These are phyloP conservation scores for Dactylella cylindrospora DNA, from an alignment of 2,329 filamentous ascomycete genomes.

Conservation along the genomic window DNA sequence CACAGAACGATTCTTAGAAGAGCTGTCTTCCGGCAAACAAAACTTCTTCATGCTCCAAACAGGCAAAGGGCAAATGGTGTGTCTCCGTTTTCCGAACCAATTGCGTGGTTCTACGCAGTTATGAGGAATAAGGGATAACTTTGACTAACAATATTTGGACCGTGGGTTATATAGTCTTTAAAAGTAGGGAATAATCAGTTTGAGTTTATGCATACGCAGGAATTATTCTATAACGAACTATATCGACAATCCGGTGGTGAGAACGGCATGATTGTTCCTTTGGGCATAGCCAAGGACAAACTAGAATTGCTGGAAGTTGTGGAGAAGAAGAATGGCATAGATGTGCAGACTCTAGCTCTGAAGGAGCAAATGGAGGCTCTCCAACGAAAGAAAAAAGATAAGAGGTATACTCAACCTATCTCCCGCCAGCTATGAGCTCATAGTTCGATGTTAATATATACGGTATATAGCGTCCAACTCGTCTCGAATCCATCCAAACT, in stretches of 20 bases:
- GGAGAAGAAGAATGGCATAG: conserved; percentile 28
- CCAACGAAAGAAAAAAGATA: conserved; percentile 41
- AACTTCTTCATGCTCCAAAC: conserved; percentile 40
- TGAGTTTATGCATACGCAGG: conserved; percentile 37
- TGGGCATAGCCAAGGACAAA: conserved; percentile 40
- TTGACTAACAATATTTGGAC: conserved; percentile 35
- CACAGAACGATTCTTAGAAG: conserved; percentile 41
- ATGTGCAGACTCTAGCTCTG: conserved; percentile 31
- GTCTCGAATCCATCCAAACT: conserved; percentile 43
- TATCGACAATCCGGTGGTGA: conserved; percentile 35
- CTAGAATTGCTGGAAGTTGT: conserved; percentile 40
- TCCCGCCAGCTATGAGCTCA: neutral
- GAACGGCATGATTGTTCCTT: conserved; percentile 14
- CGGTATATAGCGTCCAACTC: conserved; percentile 36
- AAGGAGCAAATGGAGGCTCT: conserved; percentile 41
- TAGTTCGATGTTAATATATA: conserved; percentile 16
- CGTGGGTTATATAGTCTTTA: conserved; percentile 33
- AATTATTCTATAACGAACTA: conserved; percentile 40
- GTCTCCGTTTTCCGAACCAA: conserved; percentile 42
- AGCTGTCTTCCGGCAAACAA: conserved; percentile 35
- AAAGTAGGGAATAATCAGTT: conserved; percentile 43
- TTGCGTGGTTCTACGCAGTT: conserved; percentile 36
- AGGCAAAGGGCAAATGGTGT: conserved; percentile 43
- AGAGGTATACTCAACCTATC: conserved; percentile 29
- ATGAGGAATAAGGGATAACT: conserved; percentile 23